Evolutionary conservation across 73 alveolate genomes (phyloP), one percentile per base, ranked within the genome.

Genomic region (Paramecium bursaria): DNA sequence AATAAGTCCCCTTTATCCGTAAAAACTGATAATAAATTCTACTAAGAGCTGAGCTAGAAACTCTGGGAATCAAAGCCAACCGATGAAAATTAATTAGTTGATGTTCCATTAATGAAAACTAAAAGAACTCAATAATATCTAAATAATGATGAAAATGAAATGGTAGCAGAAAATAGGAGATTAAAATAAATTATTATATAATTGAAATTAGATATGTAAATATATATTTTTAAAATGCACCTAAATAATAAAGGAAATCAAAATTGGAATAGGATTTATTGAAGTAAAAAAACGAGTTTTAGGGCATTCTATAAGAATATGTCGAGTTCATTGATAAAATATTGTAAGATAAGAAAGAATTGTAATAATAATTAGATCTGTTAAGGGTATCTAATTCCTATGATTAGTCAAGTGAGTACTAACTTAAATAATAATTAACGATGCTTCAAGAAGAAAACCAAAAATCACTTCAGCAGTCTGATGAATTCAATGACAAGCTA

Each of bases 171-270:
- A 27, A 67, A 67, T 67, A 44, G 82, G 21, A 67, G 44, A 42
- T 47, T 67, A 11, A 67, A 67, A 21, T 53, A 67, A 42, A 42
- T 57, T 30, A 67, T 67, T 15, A 67, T 67, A 3, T 42, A 31
- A 7, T 39, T 67, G 82, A 67, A 67, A 67, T 42, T 67, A 10
- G 82, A 67, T 39, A 67, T 67, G 82, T 67, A 33, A 39, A 2
- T 19, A 1, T 7, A 10, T 30, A 4, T 10, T 1, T n/a, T 67
- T 39, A 11, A 39, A 39, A 21, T 17, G 3, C 44, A n/a, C n/a
- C n/a, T n/a, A n/a, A n/a, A n/a, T n/a, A n/a, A n/a, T n/a, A n/a
- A 39, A 67, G 82, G 82, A 67, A 67, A 47, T 67, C 82, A 21
- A 67, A 67, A 19, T 67, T 67, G 48, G 82, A 67, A 23, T 42